These are phyloP conservation scores for Monosporascus sp. DNA, from an alignment of 2,329 filamentous ascomycete genomes.

Conservation along the genomic window DNA sequence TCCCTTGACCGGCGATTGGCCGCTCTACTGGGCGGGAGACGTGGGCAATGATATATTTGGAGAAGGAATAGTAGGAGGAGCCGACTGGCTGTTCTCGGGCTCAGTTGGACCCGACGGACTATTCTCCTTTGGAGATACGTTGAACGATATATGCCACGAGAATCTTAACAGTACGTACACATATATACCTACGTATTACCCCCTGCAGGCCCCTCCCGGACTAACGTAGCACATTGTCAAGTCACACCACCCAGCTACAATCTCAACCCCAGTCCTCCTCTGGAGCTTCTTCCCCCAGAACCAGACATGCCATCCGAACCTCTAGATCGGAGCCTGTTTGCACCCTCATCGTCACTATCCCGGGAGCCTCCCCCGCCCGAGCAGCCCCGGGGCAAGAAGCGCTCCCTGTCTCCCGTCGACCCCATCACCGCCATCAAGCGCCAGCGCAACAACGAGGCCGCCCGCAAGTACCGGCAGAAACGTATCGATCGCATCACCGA, in stretches of 20 bases:
- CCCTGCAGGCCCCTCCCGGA: neutral
- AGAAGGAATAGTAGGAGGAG: conserved; percentile 6
- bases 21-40: neutral
- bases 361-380: conserved; percentile 8
- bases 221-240: neutral
- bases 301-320: conserved; percentile 7
- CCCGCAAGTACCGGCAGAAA: conserved; percentile 65
- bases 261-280: conserved; percentile 10
- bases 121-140: conserved; percentile 11
- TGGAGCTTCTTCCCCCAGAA: conserved; percentile 9
- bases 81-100: conserved; percentile 19
- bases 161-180: conserved; percentile 19
- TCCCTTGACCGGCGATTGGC: conserved; percentile 5
- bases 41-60: conserved; percentile 11
- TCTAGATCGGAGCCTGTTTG: neutral
- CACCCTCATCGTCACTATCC: conserved; percentile 4
- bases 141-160: conserved; percentile 13
- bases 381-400: conserved; percentile 10
- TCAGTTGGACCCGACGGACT: conserved; percentile 13
- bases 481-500: conserved; percentile 60
- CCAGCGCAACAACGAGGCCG: conserved; percentile 65
- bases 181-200: neutral
- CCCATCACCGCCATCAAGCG: conserved; percentile 45
- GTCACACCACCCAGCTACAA: conserved; percentile 15
- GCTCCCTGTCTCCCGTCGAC: conserved; percentile 22